phyloP scores from a whole-genome alignment of 345 rosid species.

The Microthlaspi erraticum region DNA sequence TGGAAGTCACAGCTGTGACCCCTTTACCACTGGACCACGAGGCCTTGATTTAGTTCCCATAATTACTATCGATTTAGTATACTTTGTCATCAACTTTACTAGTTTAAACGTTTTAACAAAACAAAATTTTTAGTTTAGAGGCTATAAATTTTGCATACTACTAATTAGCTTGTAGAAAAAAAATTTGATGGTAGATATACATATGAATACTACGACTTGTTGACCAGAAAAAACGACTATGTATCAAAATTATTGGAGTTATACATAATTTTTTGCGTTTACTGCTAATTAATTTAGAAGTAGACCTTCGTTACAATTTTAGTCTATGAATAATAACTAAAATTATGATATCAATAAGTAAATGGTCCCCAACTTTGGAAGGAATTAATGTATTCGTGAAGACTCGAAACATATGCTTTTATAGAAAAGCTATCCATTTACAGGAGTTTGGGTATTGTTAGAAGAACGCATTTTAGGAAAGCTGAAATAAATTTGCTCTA shows the following conservation, averaged over 20 bases:
- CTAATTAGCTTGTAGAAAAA: not conserved
- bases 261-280: not conserved
- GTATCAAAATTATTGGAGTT: not conserved
- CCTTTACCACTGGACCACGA: no score
- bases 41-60: not conserved
- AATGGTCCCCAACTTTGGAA: conserved; percentile 16
- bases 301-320: conserved; percentile 12
- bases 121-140: not conserved
- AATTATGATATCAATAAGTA: conserved; percentile 2
- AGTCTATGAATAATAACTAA: conserved; percentile 3
- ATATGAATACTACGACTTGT: not conserved
- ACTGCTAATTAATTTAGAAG: not conserved
- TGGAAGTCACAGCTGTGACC: no score
- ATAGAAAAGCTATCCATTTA: conserved; percentile 15
- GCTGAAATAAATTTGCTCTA: not conserved
- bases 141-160: not conserved
- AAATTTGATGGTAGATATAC: not conserved
- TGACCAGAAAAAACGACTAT: not conserved
- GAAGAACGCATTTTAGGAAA: not conserved
- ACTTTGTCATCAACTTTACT: no score
- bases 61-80: no score
- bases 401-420: conserved; percentile 11
- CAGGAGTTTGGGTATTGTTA: not conserved
- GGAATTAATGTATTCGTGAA: conserved; percentile 7
- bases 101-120: not conserved